Conservation (phyloP, 768 basidiomycete species). For the Boletus edulis region DNA sequence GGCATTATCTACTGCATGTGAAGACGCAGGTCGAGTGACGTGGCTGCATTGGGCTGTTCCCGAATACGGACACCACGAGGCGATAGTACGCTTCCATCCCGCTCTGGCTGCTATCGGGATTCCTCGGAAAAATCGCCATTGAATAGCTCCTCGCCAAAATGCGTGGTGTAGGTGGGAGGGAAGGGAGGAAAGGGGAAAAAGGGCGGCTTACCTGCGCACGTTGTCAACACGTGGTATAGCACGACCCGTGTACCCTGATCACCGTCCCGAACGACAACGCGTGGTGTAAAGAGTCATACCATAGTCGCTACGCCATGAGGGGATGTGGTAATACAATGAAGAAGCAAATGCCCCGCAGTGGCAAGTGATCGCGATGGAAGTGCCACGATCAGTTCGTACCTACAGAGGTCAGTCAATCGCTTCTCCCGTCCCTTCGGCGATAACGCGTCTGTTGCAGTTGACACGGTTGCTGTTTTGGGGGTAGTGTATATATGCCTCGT, state of each 20-base stretch:
- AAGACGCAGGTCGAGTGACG: not conserved
- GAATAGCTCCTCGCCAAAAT: no score
- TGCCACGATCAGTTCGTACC: conserved; percentile 2
- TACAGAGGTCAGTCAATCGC: conserved; percentile 16
- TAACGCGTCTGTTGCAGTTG: conserved; percentile 7
- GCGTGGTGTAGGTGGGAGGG: no score
- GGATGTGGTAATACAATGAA: conserved; percentile 10
- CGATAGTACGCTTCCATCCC: no score
- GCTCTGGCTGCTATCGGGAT: no score
- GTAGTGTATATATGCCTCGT: conserved; percentile 13
- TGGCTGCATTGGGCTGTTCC: no score
- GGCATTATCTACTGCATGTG: conserved; percentile 1
- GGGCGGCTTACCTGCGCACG: not conserved
- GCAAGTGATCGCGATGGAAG: conserved; percentile 1
- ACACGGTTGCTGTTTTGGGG: not conserved
- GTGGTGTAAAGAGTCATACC: not conserved
- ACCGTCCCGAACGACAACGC: not conserved
- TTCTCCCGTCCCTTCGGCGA: conserved; percentile 16
- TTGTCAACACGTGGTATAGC: conserved; percentile 8
- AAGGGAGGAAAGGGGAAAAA: not conserved
- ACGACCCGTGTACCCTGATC: not conserved
- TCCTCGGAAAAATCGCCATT: no score
- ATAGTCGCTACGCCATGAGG: not conserved
- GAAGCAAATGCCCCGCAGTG: conserved; percentile 14
- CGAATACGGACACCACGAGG: no score